Evolutionary conservation across 202 grass and related monocot species (phyloP), one percentile per base, ranked within the genome.

Genomic region (Eragrostis tef): DNA sequence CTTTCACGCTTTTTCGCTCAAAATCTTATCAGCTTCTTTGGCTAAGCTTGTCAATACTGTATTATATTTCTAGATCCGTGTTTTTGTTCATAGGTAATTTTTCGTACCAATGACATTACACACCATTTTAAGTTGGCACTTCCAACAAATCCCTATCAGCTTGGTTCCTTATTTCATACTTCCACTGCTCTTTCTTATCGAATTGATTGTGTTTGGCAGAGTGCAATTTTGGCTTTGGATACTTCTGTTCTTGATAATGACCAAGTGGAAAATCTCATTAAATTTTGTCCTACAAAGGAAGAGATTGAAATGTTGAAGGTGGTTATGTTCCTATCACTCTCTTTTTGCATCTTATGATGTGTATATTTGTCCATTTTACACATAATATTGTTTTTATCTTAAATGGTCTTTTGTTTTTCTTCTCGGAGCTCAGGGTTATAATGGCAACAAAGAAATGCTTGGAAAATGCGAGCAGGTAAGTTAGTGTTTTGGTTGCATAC

Each of bases 181-280:
- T 49, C 12, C 64, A 73, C 57, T 58, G 60, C 70, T 20, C 74
- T 81, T 51, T 51, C 11, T 79, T 86, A 42, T 87, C 44, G 78
- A 67, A 76, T 34, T 60, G 77, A 24, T 81, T 82, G 8, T 83
- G 15, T 78, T 63, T 79, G 72, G 20, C 79, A 94, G 94, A 89
- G 44, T 84, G 92, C 94, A 77, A 86, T 98, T 29, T 88, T 98
- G 80, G 90, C 92, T 77, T 84, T 98, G 44, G 86, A 98, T 89
- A 86, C 79, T 62, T 94, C 86, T 79, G 62, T 94, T 85, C 91
- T 98, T 79, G 94, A 98, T 81, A 91, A 89, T 89, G 94, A 98
- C 54, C 94, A 98, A 93, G 92, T 98, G 73, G 94, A 98, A 67
- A 94, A 98, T 91, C 92, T 94, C 64, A 98, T 98, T 83, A 98